Evolutionary conservation across 2,329 filamentous ascomycete species (phyloP).

Genomic region (Blastomyces gilchristii): DNA sequence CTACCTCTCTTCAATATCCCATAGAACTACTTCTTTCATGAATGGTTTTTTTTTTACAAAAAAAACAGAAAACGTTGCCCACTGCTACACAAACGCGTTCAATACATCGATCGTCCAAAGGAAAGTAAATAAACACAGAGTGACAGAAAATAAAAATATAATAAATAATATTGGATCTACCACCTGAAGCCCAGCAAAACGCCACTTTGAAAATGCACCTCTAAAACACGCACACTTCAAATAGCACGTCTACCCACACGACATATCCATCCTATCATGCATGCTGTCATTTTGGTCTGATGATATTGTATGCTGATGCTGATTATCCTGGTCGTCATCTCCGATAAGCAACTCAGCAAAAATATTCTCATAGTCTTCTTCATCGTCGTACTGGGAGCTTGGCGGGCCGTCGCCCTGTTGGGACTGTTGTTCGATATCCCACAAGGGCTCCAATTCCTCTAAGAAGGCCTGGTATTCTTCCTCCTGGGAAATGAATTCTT

Average conservation of each 20-base stretch:
- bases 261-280: slow-evolving; percentile 33
- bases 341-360: slow-evolving; percentile 56
- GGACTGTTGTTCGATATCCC: slow-evolving; percentile 5
- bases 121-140: not conserved
- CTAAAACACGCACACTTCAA: not conserved
- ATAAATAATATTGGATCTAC: not conserved
- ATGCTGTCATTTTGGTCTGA: slow-evolving; percentile 8
- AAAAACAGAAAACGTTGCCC: too few species aligned
- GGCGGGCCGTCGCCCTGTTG: not conserved
- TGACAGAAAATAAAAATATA: not conserved
- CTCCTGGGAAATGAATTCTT: slow-evolving; percentile 26
- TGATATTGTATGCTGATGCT: not conserved
- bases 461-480: slow-evolving; percentile 13
- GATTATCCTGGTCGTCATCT: slow-evolving; percentile 22
- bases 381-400: slow-evolving; percentile 35
- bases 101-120: too few species aligned
- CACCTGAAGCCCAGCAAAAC: not conserved
- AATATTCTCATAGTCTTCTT: slow-evolving; percentile 51
- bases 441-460: slow-evolving; percentile 22
- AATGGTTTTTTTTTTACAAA: too few species aligned
- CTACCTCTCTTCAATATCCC: too few species aligned
- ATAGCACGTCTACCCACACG: slow-evolving; percentile 15
- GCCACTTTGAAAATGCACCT: not conserved
- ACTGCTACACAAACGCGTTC: too few species aligned
- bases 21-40: too few species aligned